Percentiles rank a stretch among this genome's conserved stretches.
Conservation (phyloP, 768 basidiomycete genomes). For the Psilocybe sp. region DNA sequence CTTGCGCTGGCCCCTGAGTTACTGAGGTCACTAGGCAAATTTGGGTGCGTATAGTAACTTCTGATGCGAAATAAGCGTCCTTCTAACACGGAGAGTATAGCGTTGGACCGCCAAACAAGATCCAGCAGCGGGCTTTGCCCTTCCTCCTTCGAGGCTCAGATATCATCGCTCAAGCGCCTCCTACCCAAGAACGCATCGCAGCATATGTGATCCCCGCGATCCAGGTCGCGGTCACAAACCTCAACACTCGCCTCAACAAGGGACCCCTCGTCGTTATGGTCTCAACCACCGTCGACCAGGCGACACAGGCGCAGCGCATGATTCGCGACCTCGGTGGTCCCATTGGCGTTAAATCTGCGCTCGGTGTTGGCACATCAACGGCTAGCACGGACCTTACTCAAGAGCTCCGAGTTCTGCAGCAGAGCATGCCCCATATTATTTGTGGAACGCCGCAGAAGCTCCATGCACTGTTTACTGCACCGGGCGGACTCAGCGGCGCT, state of each 20-base stretch:
- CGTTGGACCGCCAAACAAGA: slow-evolving; percentile 97
- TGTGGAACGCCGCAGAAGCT: slow-evolving; percentile 97
- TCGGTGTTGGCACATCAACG: slow-evolving; percentile 80
- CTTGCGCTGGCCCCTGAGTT: slow-evolving; percentile 82
- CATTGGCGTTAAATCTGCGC: slow-evolving; percentile 87
- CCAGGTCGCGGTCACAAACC: slow-evolving; percentile 72
- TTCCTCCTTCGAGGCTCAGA: slow-evolving; percentile 93
- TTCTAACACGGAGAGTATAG: slow-evolving; percentile 36
- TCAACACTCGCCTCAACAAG: slow-evolving; percentile 54
- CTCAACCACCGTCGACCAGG: slow-evolving; percentile 98
- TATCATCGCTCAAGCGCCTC: slow-evolving; percentile 98
- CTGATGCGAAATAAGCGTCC: slow-evolving; percentile 7
- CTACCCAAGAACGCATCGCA: slow-evolving; percentile 97
- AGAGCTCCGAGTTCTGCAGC: slow-evolving; percentile 80
- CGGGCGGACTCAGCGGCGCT: slow-evolving; percentile 73
- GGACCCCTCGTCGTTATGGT: slow-evolving; percentile 92
- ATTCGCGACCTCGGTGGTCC: slow-evolving; percentile 91
- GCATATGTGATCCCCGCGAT: slow-evolving; percentile 94
- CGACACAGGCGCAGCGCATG: slow-evolving; percentile 95
- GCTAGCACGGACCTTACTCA: slow-evolving; percentile 61
- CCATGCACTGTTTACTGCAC: slow-evolving; percentile 82
- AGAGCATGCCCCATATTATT: slow-evolving; percentile 92
- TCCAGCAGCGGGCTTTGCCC: slow-evolving; percentile 94
- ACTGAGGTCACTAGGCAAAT: slow-evolving; percentile 84
- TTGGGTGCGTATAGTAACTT: slow-evolving; percentile 63